Base-by-base conservation (phyloP, 805 yeast species). In the Yamadazyma endophytica region DNA sequence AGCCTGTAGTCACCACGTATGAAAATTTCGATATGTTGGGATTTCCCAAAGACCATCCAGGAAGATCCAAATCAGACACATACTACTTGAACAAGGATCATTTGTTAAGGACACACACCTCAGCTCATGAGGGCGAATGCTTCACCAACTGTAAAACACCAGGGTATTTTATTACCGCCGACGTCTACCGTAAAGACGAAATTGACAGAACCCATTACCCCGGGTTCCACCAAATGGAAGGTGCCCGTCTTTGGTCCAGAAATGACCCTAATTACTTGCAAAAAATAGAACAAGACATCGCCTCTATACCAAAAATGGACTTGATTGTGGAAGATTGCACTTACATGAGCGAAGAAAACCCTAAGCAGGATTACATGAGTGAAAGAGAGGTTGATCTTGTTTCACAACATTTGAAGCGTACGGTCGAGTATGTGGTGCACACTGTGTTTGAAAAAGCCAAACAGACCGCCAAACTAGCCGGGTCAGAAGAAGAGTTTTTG, bases 161-260 rank as follows among this genome's bases (percentile, higher is more conserved):
- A 0, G 97, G 97, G 0, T 92, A 84, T 56, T 71, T 92, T 42
- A 89, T 92, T 28, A 74, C 95, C 9, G 98, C 97, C 1, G 98
- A 92, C 56, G 98, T 92, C 7, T 92, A 89, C 52, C 73, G 98
- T 49, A 73, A 95, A 48, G 98, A 92, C 58, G 96, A 90, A 49
- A 86, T 92, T 35, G 98, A 92, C 57, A 71, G 85, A 43, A 88
- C 97, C 0, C 98, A 92, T 56, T 92, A 92, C 53, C 97, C 98
- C 1, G 97, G 84, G 1, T 92, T 92, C 61, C 97, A 92, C 50
- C 98, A 92, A 58, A 77, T 92, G 87, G 98, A 92, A 59, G 98
- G 97, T 28, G 97, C 96, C 2, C 66, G 92, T 37, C 56, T 81
- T 2, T 92, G 97, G 97, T 62, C 74, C 6, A 64, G 81, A 32